Percentiles rank a stretch among this genome's conserved stretches.
Conservation (phyloP, 177 flowering plant genomes). For the Telopea speciosissima region DNA sequence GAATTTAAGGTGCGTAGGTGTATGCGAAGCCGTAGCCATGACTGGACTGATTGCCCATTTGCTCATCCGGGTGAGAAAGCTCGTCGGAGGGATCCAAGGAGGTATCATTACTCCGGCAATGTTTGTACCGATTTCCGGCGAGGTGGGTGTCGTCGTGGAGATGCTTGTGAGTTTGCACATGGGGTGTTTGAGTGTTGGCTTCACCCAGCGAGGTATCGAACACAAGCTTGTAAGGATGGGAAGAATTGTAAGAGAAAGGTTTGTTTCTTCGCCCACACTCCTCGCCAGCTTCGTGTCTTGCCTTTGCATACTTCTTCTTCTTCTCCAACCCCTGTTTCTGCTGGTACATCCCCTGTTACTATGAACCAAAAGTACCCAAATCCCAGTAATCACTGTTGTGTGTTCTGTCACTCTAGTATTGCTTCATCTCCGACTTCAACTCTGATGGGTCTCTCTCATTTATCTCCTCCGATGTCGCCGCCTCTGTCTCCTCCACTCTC, state of each 20-base stretch:
- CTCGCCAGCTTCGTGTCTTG: conserved; percentile 50
- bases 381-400: conserved; percentile 22
- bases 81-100: conserved; percentile 73
- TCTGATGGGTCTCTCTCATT: conserved; percentile 38
- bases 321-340: neutral
- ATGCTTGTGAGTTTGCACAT: conserved; percentile 70
- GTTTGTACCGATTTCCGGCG: conserved; percentile 67
- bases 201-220: conserved; percentile 71
- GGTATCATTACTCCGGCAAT: conserved; percentile 35
- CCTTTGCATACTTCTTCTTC: conserved; percentile 12
- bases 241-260: conserved; percentile 55
- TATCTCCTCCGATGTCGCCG: conserved; percentile 41
- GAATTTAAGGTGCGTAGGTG: conserved; percentile 90
- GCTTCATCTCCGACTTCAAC: conserved; percentile 59
- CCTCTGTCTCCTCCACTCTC: conserved; percentile 21
- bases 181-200: conserved; percentile 94
- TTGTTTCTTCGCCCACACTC: conserved; percentile 78
- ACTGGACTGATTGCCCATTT: conserved; percentile 98
- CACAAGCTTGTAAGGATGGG: conserved; percentile 77
- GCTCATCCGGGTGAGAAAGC: conserved; percentile 98
- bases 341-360: neutral
- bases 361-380: neutral
- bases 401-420: conserved; percentile 19
- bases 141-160: conserved; percentile 60
- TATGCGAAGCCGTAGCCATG: conserved; percentile 82